phyloP scores from a whole-genome alignment of 805 yeast species.

The Wickerhamomyces chaumierensis region DNA sequence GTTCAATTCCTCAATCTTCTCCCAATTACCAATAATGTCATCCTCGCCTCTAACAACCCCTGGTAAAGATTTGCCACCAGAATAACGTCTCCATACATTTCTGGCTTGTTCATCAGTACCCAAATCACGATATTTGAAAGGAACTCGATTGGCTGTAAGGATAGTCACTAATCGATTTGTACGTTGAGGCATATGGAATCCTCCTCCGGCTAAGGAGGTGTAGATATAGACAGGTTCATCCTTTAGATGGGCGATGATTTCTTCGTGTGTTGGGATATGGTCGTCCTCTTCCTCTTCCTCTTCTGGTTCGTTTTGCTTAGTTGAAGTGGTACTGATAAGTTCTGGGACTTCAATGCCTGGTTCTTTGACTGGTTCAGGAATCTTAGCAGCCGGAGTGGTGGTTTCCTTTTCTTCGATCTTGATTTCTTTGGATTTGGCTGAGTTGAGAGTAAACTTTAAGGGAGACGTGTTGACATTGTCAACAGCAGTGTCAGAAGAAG shows the following conservation, averaged over 20 bases:
- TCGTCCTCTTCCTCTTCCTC: constrained; percentile 9
- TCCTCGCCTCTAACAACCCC: constrained; percentile 79
- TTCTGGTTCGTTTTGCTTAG: constrained; percentile 1
- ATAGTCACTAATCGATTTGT: constrained; percentile 71
- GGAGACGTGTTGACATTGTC: too few species aligned
- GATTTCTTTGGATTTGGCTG: too few species aligned
- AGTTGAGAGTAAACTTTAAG: too few species aligned
- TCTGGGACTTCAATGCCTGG: constrained; percentile 1
- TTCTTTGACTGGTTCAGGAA: neutral
- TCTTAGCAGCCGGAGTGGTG: too few species aligned
- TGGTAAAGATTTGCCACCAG: constrained; percentile 67
- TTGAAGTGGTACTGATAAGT: too few species aligned
- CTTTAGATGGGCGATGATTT: constrained; percentile 17
- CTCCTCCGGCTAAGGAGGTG: constrained; percentile 82
- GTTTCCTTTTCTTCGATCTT: too few species aligned
- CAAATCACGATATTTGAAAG: constrained; percentile 60
- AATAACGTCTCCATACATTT: constrained; percentile 68
- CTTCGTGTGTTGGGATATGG: constrained; percentile 19
- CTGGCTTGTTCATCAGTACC: constrained; percentile 86
- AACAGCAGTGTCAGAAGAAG: neutral
- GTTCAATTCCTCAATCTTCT: constrained; percentile 77
- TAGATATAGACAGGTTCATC: constrained; percentile 60
- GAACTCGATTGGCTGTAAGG: constrained; percentile 59
- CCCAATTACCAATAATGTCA: constrained; percentile 76
- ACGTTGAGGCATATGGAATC: constrained; percentile 65